Evolutionary conservation across 768 basidiomycete genomes (phyloP).

Genomic region (Sutorius australiensis): DNA sequence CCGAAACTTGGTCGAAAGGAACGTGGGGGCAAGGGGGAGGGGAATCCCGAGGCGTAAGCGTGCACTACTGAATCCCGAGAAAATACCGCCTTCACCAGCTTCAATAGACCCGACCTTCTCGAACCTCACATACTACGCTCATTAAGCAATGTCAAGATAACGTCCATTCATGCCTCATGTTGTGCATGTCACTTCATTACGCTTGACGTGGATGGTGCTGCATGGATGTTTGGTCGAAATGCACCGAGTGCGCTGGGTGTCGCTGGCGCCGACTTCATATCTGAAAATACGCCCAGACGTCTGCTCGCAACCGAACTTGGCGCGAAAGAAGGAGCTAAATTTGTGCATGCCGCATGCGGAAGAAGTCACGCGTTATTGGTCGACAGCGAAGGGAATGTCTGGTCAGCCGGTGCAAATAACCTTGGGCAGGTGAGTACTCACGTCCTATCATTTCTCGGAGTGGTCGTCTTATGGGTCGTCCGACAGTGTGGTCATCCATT

Average conservation of each 20-base stretch:
- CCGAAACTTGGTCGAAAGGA: slow-evolving; percentile 75
- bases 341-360: slow-evolving; percentile 82
- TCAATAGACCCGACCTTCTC: slow-evolving; percentile 72
- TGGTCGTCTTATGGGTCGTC: neutral
- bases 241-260: slow-evolving; percentile 65
- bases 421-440: slow-evolving; percentile 64
- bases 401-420: slow-evolving; percentile 80
- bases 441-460: neutral
- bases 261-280: slow-evolving; percentile 50
- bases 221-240: slow-evolving; percentile 90
- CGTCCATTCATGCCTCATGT: slow-evolving; percentile 73
- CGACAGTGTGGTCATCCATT: slow-evolving; percentile 67
- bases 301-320: slow-evolving; percentile 60
- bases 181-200: slow-evolving; percentile 72
- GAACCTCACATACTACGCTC: slow-evolving; percentile 90
- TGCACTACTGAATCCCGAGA: neutral
- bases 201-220: slow-evolving; percentile 70
- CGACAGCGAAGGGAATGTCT: slow-evolving; percentile 75
- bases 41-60: slow-evolving; percentile 37
- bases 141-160: slow-evolving; percentile 70
- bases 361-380: slow-evolving; percentile 80
- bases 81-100: neutral
- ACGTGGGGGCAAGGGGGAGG: slow-evolving; percentile 44
- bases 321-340: slow-evolving; percentile 51
- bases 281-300: slow-evolving; percentile 70